Evolutionary conservation across 1,284 basidiomycete species (phyloP), one percentile per base, ranked within the genome.

Genomic region (Leccinum subfulvum): DNA sequence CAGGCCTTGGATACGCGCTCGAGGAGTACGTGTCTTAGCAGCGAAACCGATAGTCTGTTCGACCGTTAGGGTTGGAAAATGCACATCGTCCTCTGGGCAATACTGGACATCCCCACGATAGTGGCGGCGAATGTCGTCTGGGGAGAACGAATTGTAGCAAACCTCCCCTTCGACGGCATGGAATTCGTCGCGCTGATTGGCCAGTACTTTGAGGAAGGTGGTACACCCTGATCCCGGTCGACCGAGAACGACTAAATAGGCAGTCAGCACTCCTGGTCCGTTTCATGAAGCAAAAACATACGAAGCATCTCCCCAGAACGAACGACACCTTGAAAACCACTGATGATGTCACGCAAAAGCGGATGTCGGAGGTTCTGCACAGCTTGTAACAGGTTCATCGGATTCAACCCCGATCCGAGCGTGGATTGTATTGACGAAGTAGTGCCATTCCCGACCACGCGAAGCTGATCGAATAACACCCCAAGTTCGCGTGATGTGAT

Each of bases 21-120:
- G 81, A 8, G 89, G 88, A 2, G 82, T 80, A 6, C 88, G 83
- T 5, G 82, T 86, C 67, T 81, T 84, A 0, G 88, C 80, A 1
- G 90, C 83, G 67, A 92, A 88, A 28, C 76, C 73, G 10, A 91
- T 75, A 0, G 90, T 91, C 71, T 88, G 81, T 58, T 81, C 81
- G 14, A 93, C 90, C 1, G 89, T 91, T 23, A 94, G 79, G 4
- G 87, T 86, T 1, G 91, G 86, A 68, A 91, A 90, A 70, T 92
- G 91, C 0, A 89, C 77, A 67, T 94, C 92, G 64, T 87, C 86
- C 71, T 90, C 88, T 0, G 87, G 85, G 63, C 81, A 87, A 71
- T 90, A 91, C 61, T 83, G 81, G 5, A 88, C 82, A 65, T 90
- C 89, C 14, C 89, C 89, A 6, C 88, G 85, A 71, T 84, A 85